Evolutionary conservation across 352 stramenopile genomes (phyloP), one percentile per base, ranked within the genome.

Genomic region (Blastocystis sp.): DNA sequence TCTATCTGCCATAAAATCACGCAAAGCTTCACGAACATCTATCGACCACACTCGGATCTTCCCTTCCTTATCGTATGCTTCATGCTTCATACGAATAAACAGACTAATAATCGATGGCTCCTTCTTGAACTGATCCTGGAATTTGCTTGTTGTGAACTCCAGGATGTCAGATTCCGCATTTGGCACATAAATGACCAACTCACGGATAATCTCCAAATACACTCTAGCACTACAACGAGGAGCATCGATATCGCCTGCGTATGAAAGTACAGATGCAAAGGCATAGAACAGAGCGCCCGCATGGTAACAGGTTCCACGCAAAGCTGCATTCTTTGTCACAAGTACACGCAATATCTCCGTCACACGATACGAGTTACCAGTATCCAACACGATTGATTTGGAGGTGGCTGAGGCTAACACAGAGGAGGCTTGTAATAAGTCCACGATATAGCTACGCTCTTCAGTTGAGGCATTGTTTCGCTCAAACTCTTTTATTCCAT

Each of bases 1-100:
- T 40, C 13, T 24, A 1, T 60, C 11, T 27, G 60, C 42, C 53
- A 56, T n/a, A n/a, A 40, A 30, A 5, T 81, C 70, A 0, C 70
- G 27, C 24, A 81, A 27, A 2, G 70, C 70, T 35, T 81, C 42
- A 22, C 44, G 44, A 17, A 51, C 22, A 7, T 81, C 70, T 13
- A 33, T 7, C 11, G 15, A 30, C 70, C 70, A 81, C 22, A 64
- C 48, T 19, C 70, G 70, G 4, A 77, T 48, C 0, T 11, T 44
- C 0, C 24, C 40, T 17, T 70, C 60, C 3, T 24, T 19, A 1
- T 19, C 17, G 40, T 40, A 62, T 33, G 70, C 70, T 40, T 81
- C 70, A 40, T 81, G 70, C 9, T 44, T 4, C 53, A 66, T 17
- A 13, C 70, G 70, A 42, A 81, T 81, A 44, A 81, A 81, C 35